phyloP scores from a whole-genome alignment of 768 basidiomycete species.

The Naganishia vaughanmartiniae region DNA sequence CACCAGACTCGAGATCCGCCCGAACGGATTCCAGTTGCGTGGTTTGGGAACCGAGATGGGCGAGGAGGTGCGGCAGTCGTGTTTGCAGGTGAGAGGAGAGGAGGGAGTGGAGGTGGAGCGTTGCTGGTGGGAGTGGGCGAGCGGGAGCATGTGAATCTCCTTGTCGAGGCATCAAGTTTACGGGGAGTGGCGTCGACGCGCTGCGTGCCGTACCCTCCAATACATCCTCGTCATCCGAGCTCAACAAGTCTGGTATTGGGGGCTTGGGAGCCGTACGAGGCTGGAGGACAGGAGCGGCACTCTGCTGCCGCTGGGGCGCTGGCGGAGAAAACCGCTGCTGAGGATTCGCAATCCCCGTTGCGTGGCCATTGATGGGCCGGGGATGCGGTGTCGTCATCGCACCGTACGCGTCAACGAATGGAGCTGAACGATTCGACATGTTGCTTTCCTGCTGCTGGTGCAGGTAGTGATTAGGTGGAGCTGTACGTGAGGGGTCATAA shows the following conservation, averaged over 20 bases:
- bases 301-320: background rate
- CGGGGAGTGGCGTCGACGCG: constrained; percentile 34
- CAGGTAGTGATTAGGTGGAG: background rate
- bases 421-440: background rate
- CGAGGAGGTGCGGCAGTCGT: constrained; percentile 68
- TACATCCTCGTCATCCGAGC: constrained; percentile 59
- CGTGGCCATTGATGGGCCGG: background rate
- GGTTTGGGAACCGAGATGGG: constrained; percentile 56
- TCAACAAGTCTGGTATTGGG: constrained; percentile 77
- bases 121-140: constrained; percentile 44
- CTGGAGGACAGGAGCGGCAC: constrained; percentile 36
- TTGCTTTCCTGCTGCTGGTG: background rate
- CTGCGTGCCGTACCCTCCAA: background rate
- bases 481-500: background rate
- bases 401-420: background rate
- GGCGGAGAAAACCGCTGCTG: background rate
- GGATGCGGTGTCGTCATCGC: background rate
- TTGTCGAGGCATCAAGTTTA: background rate
- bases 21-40: constrained; percentile 70
- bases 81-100: constrained; percentile 72
- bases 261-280: constrained; percentile 49
- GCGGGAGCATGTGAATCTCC: constrained; percentile 26
- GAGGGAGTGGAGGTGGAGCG: constrained; percentile 54
- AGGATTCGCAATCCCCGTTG: background rate
- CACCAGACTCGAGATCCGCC: constrained; percentile 78